Base-by-base conservation (phyloP, 139 green algal genomes). In the Picochlorum costavermella region DNA sequence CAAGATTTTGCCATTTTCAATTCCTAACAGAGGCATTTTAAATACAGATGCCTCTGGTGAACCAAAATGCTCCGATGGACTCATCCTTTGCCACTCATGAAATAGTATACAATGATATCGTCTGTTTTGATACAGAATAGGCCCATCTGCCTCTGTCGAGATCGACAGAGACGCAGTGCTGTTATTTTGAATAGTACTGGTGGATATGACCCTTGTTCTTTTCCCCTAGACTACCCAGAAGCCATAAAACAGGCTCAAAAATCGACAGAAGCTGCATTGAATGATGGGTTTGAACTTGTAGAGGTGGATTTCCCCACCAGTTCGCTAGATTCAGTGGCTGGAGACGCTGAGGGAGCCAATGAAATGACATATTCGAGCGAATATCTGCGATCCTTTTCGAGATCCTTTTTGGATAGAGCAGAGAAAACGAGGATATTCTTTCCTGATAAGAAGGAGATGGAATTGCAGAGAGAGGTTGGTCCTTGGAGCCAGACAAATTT, bases 351-450 rank as follows among this genome's bases (percentile, higher is more conserved):
- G 50, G 84, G 84, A 6, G 67, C 76, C 23, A 87, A 83, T 51
- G 84, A 91, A 59, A 89, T 90, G 80, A 86, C 62, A 1, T 77
- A 72, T 48, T 65, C 16, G 13, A 57, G 74, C 25, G n/a, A 61
- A 10, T 81, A 68, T 59, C 76, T 90, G 40, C 67, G 77, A 9
- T 64, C 81, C 50, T 91, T 82, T 57, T 66, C 79, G 26, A 67
- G 73, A 2, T 62, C 53, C 4, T 88, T 82, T 50, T 56, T 73
- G 31, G 60, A 66, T 17, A 23, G 43, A 45, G 83, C 83, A 5
- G 62, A 53, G 13, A 68, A 26, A 14, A 85, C 78, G 1, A 73
- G 85, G 8, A 73, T 91, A 20, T 90, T 84, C 70, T 91, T 91
- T 68, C 85, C 85, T 1, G 85, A 92, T 56, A 14, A 26, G 14